These are phyloP conservation scores for Fragilariopsis cylindrus DNA, from an alignment of 108 stramenopile genomes.

Conservation along the genomic window DNA sequence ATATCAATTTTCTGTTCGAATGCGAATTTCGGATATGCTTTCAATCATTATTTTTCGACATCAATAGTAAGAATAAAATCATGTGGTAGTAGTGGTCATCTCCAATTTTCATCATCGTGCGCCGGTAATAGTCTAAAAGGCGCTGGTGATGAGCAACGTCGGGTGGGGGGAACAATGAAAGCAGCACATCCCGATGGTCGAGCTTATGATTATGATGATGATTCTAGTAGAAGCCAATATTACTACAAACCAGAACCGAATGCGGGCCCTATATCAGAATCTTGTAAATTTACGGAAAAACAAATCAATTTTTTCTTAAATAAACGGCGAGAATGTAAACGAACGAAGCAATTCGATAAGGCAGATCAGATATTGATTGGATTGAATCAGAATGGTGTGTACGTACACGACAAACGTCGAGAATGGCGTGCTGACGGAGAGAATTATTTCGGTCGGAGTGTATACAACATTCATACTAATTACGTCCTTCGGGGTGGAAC, in stretches of 20 bases:
- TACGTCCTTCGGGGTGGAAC: slow-evolving; percentile 25
- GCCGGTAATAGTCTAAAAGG: background rate
- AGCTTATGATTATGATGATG: background rate
- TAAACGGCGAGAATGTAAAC: slow-evolving; percentile 61
- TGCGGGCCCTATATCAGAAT: too few relatives aligned
- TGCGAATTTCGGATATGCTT: too few relatives aligned
- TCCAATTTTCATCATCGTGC: background rate
- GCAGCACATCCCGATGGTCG: background rate
- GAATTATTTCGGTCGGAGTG: slow-evolving; percentile 34
- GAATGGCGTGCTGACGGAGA: slow-evolving; percentile 68
- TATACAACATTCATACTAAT: slow-evolving; percentile 47
- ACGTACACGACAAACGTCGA: slow-evolving; percentile 52
- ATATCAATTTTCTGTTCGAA: too few relatives aligned
- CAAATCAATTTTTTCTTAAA: slow-evolving; percentile 63
- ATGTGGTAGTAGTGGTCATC: background rate
- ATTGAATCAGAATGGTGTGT: slow-evolving; percentile 45
- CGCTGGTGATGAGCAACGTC: too few relatives aligned
- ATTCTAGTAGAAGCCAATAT: background rate
- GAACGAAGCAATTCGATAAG: slow-evolving; percentile 40
- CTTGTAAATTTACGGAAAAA: slow-evolving; percentile 42
- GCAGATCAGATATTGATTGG: slow-evolving; percentile 61
- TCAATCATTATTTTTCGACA: too few relatives aligned
- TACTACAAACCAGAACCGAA: background rate
- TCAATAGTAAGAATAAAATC: too few relatives aligned
- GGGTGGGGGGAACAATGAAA: background rate